Conservation (phyloP, 2,329 filamentous ascomycete genomes). For the Aspergillus unguis region DNA sequence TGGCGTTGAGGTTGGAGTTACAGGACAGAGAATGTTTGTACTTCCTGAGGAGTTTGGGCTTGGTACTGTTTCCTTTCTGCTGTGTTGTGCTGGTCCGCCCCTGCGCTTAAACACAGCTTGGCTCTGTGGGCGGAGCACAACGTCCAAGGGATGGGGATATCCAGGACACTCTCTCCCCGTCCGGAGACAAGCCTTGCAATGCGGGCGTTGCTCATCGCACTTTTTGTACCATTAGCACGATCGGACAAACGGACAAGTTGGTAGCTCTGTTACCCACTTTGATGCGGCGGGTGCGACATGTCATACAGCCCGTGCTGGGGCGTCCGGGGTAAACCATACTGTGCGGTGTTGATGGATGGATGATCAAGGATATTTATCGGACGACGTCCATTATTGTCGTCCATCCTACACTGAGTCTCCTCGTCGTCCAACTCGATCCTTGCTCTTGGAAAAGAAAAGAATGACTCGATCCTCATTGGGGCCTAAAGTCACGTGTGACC, state of each 20-base stretch:
- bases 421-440: neutral
- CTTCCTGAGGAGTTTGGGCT: neutral
- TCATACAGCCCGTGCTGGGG: constrained; percentile 27
- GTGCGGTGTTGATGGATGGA: neutral
- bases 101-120: constrained; percentile 16
- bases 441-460: neutral
- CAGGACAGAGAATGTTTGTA: neutral
- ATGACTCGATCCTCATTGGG: constrained; percentile 3
- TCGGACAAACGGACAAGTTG: too few relatives aligned
- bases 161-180: constrained; percentile 29
- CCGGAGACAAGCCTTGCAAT: constrained; percentile 27
- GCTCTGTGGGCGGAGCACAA: constrained; percentile 26
- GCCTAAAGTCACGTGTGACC: neutral
- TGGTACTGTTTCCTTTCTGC: neutral
- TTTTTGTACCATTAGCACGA: constrained; percentile 5
- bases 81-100: neutral
- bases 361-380: neutral
- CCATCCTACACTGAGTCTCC: neutral
- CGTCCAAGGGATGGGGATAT: constrained; percentile 28
- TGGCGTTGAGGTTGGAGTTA: neutral
- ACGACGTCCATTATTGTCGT: neutral
- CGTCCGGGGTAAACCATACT: constrained; percentile 29
- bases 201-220: constrained; percentile 32
- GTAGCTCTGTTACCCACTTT: constrained; percentile 19
- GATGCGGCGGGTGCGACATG: constrained; percentile 29